Base-by-base conservation (phyloP, 441 rosid genomes). In the Euphorbia schlechtendalii region DNA sequence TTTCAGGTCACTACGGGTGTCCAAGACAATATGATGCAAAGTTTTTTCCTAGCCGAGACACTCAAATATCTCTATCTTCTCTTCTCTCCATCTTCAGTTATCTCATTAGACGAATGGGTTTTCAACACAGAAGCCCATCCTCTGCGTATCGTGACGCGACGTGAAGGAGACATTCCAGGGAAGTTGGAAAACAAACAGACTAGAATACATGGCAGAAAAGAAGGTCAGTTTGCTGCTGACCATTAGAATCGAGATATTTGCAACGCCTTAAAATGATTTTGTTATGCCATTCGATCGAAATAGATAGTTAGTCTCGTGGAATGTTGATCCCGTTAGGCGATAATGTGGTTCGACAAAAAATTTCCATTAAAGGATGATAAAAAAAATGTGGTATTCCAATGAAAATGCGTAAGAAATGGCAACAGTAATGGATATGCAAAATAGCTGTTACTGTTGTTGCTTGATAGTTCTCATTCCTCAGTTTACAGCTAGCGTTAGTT, bases 121-220 rank as follows among this genome's bases (percentile, higher is more conserved):
- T 89, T 92, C 74, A 92, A 92, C 83, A 89, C 98, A 5, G 98
- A 92, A 81, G 96, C 96, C 46, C 98, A 86, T 70, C 96, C 98
- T 36, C 57, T 92, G 17, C 81, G 78, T 73, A 92, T 92, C 4
- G 86, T 82, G 71, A 71, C 78, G 17, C 80, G 85, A 30, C 64
- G 45, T 10, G 76, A 71, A 0, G 70, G 10, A 32, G 56, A 17
- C 32, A n/a, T 12, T 34, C 45, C 40, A 24, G 12, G 28, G 61
- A 53, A 59, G 27, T 59, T 55, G 2, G 64, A 54, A 30, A 45
- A 27, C 21, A 66, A 61, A 43, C 76, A 76, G 22, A 59, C 38
- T 61, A 75, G 69, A 69, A 21, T 59, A 18, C 76, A 56, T 0
- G 66, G 74, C 65, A 69, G 88, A 67, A 83, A 75, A 68, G 84